Conservation (phyloP, 78 protist species). For the Dictyostelium firmibasis region DNA sequence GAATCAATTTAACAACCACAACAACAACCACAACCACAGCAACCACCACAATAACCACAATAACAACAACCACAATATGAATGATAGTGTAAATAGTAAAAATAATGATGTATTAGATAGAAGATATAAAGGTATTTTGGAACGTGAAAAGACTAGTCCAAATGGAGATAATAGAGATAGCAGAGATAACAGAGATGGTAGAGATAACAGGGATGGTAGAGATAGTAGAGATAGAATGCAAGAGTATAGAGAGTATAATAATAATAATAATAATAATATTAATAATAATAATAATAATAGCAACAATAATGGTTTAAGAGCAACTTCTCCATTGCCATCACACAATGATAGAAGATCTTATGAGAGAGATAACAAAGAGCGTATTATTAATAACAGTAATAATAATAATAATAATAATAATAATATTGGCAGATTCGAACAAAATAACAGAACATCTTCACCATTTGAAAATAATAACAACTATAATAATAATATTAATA, state of each 20-base stretch:
- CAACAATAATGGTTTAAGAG: background rate
- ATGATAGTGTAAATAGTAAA: constrained; percentile 2
- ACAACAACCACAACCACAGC: background rate
- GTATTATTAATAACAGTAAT: background rate
- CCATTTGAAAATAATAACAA: constrained; percentile 2
- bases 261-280: background rate
- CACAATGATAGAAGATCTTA: background rate
- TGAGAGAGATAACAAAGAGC: background rate
- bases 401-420: background rate
- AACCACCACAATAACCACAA: background rate
- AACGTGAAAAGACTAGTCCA: background rate
- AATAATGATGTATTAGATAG: constrained; percentile 8
- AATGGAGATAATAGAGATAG: background rate
- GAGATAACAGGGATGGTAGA: background rate
- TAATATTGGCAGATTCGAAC: background rate
- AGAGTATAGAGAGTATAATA: background rate
- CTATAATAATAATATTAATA: background rate
- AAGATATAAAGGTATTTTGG: background rate
- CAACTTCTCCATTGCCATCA: background rate
- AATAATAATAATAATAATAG: background rate
- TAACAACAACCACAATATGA: background rate
- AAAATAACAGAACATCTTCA: background rate
- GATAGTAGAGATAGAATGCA: background rate
- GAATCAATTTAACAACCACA: background rate
- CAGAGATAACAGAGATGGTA: background rate